Base-by-base conservation (phyloP, 2,329 filamentous ascomycete species). In the Penicillium janthinellum region DNA sequence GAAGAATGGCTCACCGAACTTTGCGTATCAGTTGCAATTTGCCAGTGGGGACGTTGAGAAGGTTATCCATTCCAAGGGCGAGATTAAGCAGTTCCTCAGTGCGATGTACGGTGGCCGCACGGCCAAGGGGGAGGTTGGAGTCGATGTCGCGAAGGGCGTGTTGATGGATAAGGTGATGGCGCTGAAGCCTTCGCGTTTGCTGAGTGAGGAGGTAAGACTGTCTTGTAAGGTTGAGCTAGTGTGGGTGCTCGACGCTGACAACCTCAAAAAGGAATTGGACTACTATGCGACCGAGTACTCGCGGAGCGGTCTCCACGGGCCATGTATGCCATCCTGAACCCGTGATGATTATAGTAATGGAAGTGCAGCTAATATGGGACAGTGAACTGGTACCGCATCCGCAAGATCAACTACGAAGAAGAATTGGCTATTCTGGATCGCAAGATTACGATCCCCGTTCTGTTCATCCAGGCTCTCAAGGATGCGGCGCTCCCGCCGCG, bases 301-400 rank as follows among this genome's bases (percentile, higher is more conserved):
- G n/a, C 83, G 84, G 44, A 84, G 88, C 70, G 91, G 92, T 48
- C 76, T 98, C 65, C 86, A 88, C 64, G 92, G 92, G 0, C 91
- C 92, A 15, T 80, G 83, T 83, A 80, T 75, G 79, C 75, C 54
- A 35, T 47, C 22, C 35, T 17, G 2, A 20, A 28, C 3, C n/a
- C 31, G 22, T 5, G 17, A 14, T 25, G 34, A 20, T 20, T 20
- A 20, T 4, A 22, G 4, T 14, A 53, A 41, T 22, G 5, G 2
- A 39, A 15, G 4, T 5, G 6, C n/a, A 39, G 44, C 56, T 63
- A 34, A 61, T 54, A 52, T 2, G 6, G 8, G 39, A 53, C 51
- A 83, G 82, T 92, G 61, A 95, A 93, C 77, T 97, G 92, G 91
- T 99, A 99, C 78, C 87, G 92, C 45, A 90, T 85, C 2, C 81